Conservation (phyloP, 2,329 filamentous ascomycete genomes). For the Xylariaceae sp. region DNA sequence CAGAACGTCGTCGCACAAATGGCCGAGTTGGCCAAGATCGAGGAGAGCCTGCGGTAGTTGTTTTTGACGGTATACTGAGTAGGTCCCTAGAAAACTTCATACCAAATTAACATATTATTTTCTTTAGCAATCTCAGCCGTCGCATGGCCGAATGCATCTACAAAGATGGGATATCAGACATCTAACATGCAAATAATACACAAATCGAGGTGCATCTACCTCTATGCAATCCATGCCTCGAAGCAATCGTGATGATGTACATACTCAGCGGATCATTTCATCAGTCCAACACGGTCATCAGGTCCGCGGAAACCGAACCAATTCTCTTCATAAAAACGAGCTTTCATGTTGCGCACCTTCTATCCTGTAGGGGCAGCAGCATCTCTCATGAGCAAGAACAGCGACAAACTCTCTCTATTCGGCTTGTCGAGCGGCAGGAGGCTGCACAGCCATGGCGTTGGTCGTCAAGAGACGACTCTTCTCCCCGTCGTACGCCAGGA, state of each 20-base stretch:
- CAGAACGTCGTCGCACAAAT: constrained; percentile 37
- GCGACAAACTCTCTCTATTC: background rate
- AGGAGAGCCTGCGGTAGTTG: constrained; percentile 23
- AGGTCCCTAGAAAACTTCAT: background rate
- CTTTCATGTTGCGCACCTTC: background rate
- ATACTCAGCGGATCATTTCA: background rate
- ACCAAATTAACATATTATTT: constrained; percentile 2
- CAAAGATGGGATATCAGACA: background rate
- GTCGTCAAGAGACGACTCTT: constrained; percentile 17
- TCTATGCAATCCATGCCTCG: background rate
- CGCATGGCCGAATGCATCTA: background rate
- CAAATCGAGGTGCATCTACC: background rate
- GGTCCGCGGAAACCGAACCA: background rate
- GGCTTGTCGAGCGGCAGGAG: background rate
- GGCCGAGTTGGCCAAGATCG: constrained; percentile 33
- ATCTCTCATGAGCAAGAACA: background rate
- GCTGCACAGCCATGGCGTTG: constrained; percentile 8
- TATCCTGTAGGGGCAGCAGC: background rate
- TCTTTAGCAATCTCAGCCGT: background rate
- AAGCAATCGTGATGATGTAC: constrained; percentile 5
- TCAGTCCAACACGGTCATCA: background rate
- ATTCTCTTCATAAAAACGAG: background rate
- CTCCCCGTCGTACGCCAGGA: constrained; percentile 26
- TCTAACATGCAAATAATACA: constrained; percentile 1
- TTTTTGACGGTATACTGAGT: background rate